These are phyloP conservation scores for Xylariomycetidae sp. DNA, from an alignment of 2,329 filamentous ascomycete genomes.

Conservation along the genomic window DNA sequence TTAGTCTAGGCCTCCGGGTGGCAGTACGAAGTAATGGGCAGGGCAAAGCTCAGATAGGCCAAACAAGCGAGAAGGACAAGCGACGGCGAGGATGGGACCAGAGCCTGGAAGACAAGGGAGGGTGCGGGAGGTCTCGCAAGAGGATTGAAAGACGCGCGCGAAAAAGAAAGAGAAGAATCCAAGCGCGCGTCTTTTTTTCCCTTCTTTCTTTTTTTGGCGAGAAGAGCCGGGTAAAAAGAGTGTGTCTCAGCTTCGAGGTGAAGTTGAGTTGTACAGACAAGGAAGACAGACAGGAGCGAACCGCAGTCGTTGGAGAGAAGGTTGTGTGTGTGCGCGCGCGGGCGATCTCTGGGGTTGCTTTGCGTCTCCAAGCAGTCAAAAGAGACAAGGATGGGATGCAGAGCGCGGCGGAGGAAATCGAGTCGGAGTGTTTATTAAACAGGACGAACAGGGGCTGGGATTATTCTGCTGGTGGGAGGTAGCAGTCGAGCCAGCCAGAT, in stretches of 20 bases:
- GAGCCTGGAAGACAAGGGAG: conserved; percentile 9
- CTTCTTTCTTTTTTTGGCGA: too few relatives aligned
- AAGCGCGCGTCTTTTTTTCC: conserved; percentile 38
- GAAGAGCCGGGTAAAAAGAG: conserved; percentile 21
- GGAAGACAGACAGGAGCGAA: conserved; percentile 16
- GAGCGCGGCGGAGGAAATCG: too few relatives aligned
- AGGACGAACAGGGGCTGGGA: too few relatives aligned
- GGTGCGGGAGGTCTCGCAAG: conserved; percentile 20
- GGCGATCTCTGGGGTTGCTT: conserved; percentile 19
- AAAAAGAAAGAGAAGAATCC: conserved; percentile 18
- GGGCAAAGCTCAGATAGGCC: conserved; percentile 16
- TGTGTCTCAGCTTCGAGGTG: conserved; percentile 19
- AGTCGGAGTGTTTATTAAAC: too few relatives aligned
- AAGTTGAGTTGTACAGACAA: conserved; percentile 24
- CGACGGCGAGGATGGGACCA: conserved; percentile 5
- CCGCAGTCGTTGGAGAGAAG: conserved; percentile 13
- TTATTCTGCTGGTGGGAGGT: too few relatives aligned
- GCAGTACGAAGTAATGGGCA: too few relatives aligned
- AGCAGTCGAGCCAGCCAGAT: too few relatives aligned
- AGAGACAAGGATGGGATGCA: conserved; percentile 3
- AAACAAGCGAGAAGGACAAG: conserved; percentile 9
- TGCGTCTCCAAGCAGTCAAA: conserved; percentile 20
- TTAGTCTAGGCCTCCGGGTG: too few relatives aligned
- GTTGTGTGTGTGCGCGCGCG: conserved; percentile 11
- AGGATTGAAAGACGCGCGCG: conserved; percentile 26